Evolutionary conservation across 495 filamentous ascomycete species (phyloP).

Genomic region (Neurospora sp.): DNA sequence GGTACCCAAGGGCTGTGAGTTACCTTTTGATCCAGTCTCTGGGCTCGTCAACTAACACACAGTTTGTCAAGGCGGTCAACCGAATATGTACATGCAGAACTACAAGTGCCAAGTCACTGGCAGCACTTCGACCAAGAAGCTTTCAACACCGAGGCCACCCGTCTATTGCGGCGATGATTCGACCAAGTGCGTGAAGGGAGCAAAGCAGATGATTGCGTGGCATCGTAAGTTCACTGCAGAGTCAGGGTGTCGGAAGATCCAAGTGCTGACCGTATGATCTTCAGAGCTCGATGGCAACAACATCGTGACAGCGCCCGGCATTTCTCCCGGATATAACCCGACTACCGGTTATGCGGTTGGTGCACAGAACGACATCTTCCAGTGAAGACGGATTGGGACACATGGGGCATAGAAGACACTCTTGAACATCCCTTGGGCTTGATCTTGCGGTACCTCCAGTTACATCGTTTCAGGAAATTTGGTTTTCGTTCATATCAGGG

Average conservation of each 20-base stretch:
- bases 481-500: no score
- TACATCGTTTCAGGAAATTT: no score
- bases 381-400: not conserved
- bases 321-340: constrained; percentile 29
- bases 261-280: not conserved
- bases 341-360: constrained; percentile 33
- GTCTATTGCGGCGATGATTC: constrained; percentile 32
- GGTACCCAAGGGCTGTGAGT: constrained; percentile 40
- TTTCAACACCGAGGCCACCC: constrained; percentile 32
- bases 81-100: constrained; percentile 43
- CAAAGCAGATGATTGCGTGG: constrained; percentile 47
- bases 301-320: constrained; percentile 16
- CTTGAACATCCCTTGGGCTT: no score
- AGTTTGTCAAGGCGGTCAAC: constrained; percentile 20
- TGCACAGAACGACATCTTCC: constrained; percentile 40
- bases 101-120: constrained; percentile 43
- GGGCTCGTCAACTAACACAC: not conserved
- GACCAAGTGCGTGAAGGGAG: constrained; percentile 37
- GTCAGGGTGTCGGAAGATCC: no score
- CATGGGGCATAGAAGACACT: no score
- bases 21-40: not conserved
- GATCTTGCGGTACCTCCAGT: no score
- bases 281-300: constrained; percentile 32
- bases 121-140: constrained; percentile 25
- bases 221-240: constrained; percentile 22